Percentiles rank a stretch among this genome's conserved stretches.
These are phyloP conservation scores for Syzygium malaccense DNA, from an alignment of 441 rosid species.

Conservation along the genomic window DNA sequence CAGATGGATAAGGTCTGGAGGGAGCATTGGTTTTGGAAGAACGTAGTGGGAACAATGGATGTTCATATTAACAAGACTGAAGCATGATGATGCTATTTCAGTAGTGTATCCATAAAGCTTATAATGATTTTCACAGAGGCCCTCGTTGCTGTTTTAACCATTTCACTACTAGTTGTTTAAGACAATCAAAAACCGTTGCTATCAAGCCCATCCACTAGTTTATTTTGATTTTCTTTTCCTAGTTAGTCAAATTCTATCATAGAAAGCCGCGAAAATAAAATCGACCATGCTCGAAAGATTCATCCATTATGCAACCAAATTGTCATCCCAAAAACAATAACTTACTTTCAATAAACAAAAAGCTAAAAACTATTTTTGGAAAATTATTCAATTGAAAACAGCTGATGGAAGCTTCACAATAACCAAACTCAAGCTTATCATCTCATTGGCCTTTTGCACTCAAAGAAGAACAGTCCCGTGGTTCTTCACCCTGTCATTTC, in stretches of 20 bases:
- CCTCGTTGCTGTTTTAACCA: background rate
- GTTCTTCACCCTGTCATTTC: background rate
- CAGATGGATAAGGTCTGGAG: constrained; percentile 52
- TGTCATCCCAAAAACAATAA: background rate
- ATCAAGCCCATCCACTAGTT: background rate
- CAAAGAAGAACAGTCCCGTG: background rate
- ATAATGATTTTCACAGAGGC: background rate
- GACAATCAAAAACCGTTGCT: background rate
- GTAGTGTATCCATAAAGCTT: background rate
- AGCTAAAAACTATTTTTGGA: too few species aligned
- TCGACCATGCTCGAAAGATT: background rate
- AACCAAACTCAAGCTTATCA: background rate
- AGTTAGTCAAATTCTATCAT: background rate
- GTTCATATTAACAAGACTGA: background rate
- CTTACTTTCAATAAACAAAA: background rate
- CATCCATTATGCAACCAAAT: background rate
- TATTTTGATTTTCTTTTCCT: background rate
- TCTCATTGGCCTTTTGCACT: background rate
- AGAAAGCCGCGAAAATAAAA: background rate
- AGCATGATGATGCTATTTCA: background rate
- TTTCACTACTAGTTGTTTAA: background rate
- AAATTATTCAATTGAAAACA: too few species aligned
- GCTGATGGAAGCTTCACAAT: too few species aligned
- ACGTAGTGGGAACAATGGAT: constrained; percentile 23
- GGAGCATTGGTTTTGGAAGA: constrained; percentile 58